phyloP scores from a whole-genome alignment of 2,329 filamentous ascomycete genomes.

The Cytospora paraplurivora region DNA sequence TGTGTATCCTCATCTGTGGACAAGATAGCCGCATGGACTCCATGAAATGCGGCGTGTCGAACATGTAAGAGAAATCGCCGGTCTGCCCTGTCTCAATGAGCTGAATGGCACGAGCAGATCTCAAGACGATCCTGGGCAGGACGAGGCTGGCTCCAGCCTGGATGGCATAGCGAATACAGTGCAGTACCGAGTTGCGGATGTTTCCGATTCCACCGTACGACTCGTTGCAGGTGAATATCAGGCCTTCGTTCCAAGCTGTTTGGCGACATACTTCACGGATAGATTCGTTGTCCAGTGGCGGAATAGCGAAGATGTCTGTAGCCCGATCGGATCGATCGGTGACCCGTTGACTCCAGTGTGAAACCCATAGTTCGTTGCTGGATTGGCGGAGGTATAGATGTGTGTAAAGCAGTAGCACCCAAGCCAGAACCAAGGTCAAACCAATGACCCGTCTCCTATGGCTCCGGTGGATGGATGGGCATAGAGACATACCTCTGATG shows the following conservation, averaged over 20 bases:
- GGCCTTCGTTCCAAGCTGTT: constrained; percentile 6
- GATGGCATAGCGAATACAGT: constrained; percentile 13
- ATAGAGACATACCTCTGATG: neutral
- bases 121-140: constrained; percentile 8
- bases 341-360: neutral
- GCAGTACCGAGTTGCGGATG: constrained; percentile 11
- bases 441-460: neutral
- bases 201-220: constrained; percentile 16
- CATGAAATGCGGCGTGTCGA: constrained; percentile 2
- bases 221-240: constrained; percentile 17
- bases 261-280: constrained; percentile 1
- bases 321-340: neutral
- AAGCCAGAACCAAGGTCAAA: neutral
- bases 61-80: constrained; percentile 17
- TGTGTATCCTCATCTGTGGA: constrained; percentile 9
- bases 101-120: neutral
- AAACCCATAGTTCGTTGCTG: neutral
- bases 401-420: neutral
- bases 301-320: neutral
- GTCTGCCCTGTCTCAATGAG: constrained; percentile 14
- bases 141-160: constrained; percentile 13
- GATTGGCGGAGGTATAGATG: neutral
- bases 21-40: constrained; percentile 10
- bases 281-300: neutral
- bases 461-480: neutral